Percentiles rank a stretch among this genome's conserved stretches.
phyloP scores from a whole-genome alignment of 140 eudicot species.

The Bidens hawaiensis region DNA sequence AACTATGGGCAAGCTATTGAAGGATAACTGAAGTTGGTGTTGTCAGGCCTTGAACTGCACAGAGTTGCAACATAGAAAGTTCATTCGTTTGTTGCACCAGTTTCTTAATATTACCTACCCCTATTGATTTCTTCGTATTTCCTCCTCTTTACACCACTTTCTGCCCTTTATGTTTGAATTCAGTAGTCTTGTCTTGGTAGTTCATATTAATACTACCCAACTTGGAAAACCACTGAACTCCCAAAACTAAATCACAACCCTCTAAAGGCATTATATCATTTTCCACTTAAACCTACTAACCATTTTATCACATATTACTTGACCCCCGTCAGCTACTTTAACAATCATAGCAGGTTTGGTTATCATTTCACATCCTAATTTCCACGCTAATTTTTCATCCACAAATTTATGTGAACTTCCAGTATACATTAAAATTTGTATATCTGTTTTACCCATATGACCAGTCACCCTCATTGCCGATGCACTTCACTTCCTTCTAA shows the following conservation, averaged over 20 bases:
- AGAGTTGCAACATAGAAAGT: not conserved
- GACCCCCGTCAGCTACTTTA: not conserved
- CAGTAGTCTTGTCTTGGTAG: not conserved
- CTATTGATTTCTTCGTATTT: not conserved
- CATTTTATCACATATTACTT: not conserved
- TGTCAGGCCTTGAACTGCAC: not conserved
- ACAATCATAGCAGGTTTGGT: not conserved
- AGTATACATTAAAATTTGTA: not conserved
- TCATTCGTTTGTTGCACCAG: not conserved
- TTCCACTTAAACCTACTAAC: not conserved
- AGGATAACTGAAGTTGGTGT: too few relatives aligned
- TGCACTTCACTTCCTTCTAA: not conserved
- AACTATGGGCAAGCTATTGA: too few relatives aligned
- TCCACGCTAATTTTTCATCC: not conserved
- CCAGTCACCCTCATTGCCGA: not conserved
- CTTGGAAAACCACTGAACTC: not conserved
- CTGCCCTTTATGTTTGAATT: not conserved
- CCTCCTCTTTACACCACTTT: not conserved
- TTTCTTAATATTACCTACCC: not conserved
- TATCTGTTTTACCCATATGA: not conserved
- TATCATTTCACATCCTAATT: not conserved
- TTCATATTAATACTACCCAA: not conserved
- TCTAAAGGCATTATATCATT: not conserved
- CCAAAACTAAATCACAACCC: conserved; percentile 3
- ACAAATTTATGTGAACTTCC: not conserved